phyloP scores from a whole-genome alignment of 768 basidiomycete species.

The Suillus subluteus region DNA sequence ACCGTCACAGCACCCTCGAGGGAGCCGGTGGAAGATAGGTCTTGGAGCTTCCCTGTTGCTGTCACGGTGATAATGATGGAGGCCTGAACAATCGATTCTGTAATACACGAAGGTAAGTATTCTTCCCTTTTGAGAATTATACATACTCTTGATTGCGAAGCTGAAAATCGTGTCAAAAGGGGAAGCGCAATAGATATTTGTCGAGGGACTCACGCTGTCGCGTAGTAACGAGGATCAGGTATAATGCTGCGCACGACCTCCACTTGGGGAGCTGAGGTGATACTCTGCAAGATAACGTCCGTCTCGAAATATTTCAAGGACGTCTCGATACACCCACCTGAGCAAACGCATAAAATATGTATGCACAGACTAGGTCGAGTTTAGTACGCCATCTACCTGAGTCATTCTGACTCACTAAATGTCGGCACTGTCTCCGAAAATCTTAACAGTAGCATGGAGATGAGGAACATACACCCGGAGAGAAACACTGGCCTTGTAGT shows the following conservation, averaged over 20 bases:
- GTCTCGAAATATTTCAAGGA: not conserved
- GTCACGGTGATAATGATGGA: constrained; percentile 47
- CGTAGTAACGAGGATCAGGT: constrained; percentile 45
- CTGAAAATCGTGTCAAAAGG: constrained; percentile 19
- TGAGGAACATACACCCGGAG: constrained; percentile 42
- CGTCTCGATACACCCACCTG: constrained; percentile 29
- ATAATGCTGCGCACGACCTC: constrained; percentile 47
- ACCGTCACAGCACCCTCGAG: constrained; percentile 41
- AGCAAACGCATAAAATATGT: constrained; percentile 46
- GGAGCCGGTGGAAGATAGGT: constrained; percentile 36
- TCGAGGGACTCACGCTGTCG: constrained; percentile 36
- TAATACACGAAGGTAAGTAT: not conserved
- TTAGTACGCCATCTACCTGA: not conserved
- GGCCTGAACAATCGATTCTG: constrained; percentile 47
- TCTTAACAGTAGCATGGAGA: constrained; percentile 45
- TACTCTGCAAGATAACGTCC: constrained; percentile 25
- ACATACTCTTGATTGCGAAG: constrained; percentile 45
- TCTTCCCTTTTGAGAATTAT: not conserved
- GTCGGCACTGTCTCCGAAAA: constrained; percentile 42
- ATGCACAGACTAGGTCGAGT: constrained; percentile 38
- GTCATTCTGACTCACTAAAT: constrained; percentile 33
- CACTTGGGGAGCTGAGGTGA: constrained; percentile 47
- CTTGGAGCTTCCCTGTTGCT: constrained; percentile 45
- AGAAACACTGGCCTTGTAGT: constrained; percentile 35
- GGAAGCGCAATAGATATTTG: not conserved